Base-by-base conservation (phyloP, 1,139 yeast genomes). In the Saccharomyces pastorianus region DNA sequence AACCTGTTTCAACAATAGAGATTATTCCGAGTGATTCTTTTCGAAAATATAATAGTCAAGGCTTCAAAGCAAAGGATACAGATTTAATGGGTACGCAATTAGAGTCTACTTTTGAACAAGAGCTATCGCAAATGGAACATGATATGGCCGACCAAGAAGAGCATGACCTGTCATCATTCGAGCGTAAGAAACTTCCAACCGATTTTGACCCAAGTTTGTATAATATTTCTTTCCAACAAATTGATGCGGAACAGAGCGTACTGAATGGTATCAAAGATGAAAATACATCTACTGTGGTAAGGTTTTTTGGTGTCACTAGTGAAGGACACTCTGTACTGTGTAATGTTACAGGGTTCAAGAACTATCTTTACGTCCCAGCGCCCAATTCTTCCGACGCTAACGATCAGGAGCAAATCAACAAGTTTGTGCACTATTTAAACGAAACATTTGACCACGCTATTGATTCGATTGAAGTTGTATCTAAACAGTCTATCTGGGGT, bases 401-500 rank as follows among this genome's bases (percentile, higher is more conserved):
- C n/a, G 76, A 80, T 53, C 76, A 77, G 53, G 78, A 76, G 47
- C 83, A 83, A 58, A 67, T 85, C 52, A 62, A 69, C 0, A 72
- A 71, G 5, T 81, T 89, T 59, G 72, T 74, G 4, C 66, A 71
- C 23, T 76, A 83, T 64, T 62, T 88, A 56, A 74, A 76, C 55
- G 73, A 76, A 13, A 75, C 74, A 51, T 84, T 75, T 62, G 79
- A 76, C 27, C 59, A 62, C 49, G 56, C 58, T 29, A 75, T 87
- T 9, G 78, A 80, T 57, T 78, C 79, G 31, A 75, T 91, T 27
- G 89, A 88, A 57, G 76, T 90, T 4, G 74, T 71, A 6, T 71
- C 78, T 64, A 90, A 88, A 64, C 96, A 91, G 69, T 86, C 96
- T 9, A 84, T 95, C 54, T 91, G 97, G 97, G 98, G 98, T 5